These are phyloP conservation scores for Geotrichum cucujoidarum DNA, from an alignment of 1,139 yeast species.

Conservation along the genomic window DNA sequence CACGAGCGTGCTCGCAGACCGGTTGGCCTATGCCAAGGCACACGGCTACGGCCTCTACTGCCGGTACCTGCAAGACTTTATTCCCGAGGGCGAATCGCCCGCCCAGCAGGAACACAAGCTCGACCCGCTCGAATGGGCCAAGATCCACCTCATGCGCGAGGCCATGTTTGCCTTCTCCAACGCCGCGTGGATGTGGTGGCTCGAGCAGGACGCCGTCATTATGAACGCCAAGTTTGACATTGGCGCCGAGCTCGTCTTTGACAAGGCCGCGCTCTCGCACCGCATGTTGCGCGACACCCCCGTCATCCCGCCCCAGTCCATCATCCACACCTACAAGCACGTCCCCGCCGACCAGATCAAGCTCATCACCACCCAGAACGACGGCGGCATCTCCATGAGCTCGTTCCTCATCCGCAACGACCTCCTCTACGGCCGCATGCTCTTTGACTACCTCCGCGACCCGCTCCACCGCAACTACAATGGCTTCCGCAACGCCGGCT, in stretches of 20 bases:
- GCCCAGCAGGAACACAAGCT: conserved; percentile 25
- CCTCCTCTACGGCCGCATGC: conserved; percentile 52
- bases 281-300: conserved; percentile 66
- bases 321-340: conserved; percentile 66
- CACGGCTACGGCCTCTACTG: conserved; percentile 75
- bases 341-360: conserved; percentile 51
- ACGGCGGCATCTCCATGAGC: conserved; percentile 56
- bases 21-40: conserved; percentile 72
- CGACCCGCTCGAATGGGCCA: conserved; percentile 47
- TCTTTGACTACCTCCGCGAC: conserved; percentile 67
- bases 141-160: conserved; percentile 59
- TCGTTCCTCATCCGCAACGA: conserved; percentile 66
- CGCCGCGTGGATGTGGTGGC: conserved; percentile 81
- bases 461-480: conserved; percentile 60
- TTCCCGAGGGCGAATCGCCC: conserved; percentile 40
- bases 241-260: conserved; percentile 41
- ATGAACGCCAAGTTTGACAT: conserved; percentile 62
- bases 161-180: conserved; percentile 88
- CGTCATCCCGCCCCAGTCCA: conserved; percentile 44
- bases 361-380: conserved; percentile 62
- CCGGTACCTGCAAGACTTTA: conserved; percentile 79
- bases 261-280: conserved; percentile 53
- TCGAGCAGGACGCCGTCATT: conserved; percentile 72
- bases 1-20: conserved; percentile 66
- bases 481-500: conserved; percentile 59